Evolutionary conservation across 78 protist genomes (phyloP).

Genomic region (Dictyostelium capitatum): DNA sequence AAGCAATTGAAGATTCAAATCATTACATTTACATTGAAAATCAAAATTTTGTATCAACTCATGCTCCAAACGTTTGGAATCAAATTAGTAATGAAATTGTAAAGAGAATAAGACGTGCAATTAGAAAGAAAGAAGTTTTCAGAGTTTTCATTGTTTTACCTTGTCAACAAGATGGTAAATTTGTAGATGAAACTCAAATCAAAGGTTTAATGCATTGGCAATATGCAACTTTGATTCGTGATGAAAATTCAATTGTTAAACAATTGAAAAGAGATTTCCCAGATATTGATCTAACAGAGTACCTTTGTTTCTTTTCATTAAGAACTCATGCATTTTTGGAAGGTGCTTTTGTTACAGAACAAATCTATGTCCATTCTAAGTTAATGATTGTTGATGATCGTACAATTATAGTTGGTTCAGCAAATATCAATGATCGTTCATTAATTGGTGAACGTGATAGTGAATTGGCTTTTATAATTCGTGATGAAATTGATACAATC

Average conservation of each 20-base stretch:
- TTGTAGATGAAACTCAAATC: constrained; percentile 70
- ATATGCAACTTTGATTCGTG: not conserved
- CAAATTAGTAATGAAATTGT: constrained; percentile 78
- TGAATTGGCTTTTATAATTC: constrained; percentile 73
- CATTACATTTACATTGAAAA: constrained; percentile 93
- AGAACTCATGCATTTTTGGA: constrained; percentile 77
- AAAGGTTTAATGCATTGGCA: constrained; percentile 85
- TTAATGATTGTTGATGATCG: constrained; percentile 93
- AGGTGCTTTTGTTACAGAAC: constrained; percentile 71
- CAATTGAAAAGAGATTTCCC: constrained; percentile 65
- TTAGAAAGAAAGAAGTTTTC: constrained; percentile 72
- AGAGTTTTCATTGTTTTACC: constrained; percentile 69
- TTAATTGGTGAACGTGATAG: constrained; percentile 75
- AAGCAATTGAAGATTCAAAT: constrained; percentile 84
- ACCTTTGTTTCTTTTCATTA: constrained; percentile 70
- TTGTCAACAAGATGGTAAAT: constrained; percentile 74
- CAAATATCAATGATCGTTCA: constrained; percentile 93
- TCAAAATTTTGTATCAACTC: constrained; percentile 86
- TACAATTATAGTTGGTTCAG: constrained; percentile 89
- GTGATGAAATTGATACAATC: constrained; percentile 57
- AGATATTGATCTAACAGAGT: constrained; percentile 65
- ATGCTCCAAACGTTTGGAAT: constrained; percentile 79
- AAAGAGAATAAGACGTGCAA: constrained; percentile 81
- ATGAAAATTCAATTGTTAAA: constrained; percentile 57
- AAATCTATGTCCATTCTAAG: constrained; percentile 93